Conservation (phyloP, 345 rosid species). For the Laguncularia racemosa region DNA sequence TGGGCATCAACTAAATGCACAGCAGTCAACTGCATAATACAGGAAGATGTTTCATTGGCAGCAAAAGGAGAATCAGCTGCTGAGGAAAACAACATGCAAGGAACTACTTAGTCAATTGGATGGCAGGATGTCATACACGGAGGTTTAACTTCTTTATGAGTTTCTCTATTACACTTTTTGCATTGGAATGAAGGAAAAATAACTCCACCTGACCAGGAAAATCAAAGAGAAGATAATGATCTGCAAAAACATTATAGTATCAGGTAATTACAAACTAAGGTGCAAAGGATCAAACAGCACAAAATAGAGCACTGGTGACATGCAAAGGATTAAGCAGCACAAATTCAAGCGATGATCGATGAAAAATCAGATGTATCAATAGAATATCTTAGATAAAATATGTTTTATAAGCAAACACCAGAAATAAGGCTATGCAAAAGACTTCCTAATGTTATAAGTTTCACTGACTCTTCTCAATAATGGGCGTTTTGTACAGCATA, state of each 20-base stretch:
- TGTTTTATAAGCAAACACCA: too few species aligned
- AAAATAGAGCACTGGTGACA: background rate
- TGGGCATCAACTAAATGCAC: constrained; percentile 84
- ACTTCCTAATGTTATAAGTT: too few species aligned
- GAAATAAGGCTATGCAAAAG: too few species aligned
- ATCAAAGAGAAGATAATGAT: constrained; percentile 91
- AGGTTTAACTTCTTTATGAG: constrained; percentile 75
- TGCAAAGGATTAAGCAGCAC: background rate
- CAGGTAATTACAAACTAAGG: constrained; percentile 1
- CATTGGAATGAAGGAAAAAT: constrained; percentile 72
- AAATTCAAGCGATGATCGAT: too few species aligned
- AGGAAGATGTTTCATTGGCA: background rate
- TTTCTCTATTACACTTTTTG: constrained; percentile 61
- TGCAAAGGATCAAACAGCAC: background rate
- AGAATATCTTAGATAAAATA: too few species aligned
- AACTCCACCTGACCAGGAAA: constrained; percentile 98
- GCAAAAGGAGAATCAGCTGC: background rate
- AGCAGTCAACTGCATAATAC: constrained; percentile 62
- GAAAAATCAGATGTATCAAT: too few species aligned
- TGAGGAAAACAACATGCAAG: background rate
- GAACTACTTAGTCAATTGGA: background rate
- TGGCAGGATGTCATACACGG: constrained; percentile 44
- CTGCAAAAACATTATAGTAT: constrained; percentile 41
- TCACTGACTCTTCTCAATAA: too few species aligned
- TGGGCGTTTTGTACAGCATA: too few species aligned